Percentiles rank a stretch among this genome's conserved stretches.
Conservation (phyloP, 176 grass and related monocot genomes). For the Thalia dealbata region DNA sequence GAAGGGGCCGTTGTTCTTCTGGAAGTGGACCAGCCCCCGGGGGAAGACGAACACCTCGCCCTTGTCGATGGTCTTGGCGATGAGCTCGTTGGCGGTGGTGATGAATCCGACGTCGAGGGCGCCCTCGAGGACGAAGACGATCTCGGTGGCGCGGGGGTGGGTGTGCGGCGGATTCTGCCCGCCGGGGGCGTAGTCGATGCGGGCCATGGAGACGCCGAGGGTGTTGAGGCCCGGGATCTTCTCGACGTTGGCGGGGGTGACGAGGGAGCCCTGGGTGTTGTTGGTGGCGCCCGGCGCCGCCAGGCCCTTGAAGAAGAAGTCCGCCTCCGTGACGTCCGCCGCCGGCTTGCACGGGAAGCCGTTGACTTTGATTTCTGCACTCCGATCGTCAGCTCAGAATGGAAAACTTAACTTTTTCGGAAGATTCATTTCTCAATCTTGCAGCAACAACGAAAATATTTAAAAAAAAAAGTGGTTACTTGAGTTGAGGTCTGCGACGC, state of each 20-base stretch:
- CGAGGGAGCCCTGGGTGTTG: constrained; percentile 3
- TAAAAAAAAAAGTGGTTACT: not conserved
- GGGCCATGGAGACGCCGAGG: not conserved
- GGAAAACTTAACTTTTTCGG: too few species aligned
- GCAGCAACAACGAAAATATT: too few species aligned
- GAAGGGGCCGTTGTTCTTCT: not conserved
- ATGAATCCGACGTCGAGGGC: constrained; percentile 1
- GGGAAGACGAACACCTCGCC: constrained; percentile 8
- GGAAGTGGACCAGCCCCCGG: not conserved
- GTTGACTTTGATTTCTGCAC: not conserved
- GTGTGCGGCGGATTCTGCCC: constrained; percentile 5
- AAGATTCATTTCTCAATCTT: too few species aligned
- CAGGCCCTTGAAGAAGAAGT: constrained; percentile 7
- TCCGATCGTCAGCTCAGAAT: not conserved
- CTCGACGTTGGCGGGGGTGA: not conserved
- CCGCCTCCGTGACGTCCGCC: not conserved
- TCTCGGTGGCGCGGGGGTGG: constrained; percentile 5
- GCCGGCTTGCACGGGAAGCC: not conserved
- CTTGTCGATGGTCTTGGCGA: constrained; percentile 1
- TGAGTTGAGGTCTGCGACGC: not conserved
- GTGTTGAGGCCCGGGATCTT: not conserved
- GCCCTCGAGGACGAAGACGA: constrained; percentile 6
- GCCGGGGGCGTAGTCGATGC: constrained; percentile 4
- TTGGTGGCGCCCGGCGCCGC: constrained; percentile 5
- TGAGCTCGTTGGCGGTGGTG: constrained; percentile 3